Conservation (phyloP, 805 yeast genomes). For the Phaffomyces thermotolerans region DNA sequence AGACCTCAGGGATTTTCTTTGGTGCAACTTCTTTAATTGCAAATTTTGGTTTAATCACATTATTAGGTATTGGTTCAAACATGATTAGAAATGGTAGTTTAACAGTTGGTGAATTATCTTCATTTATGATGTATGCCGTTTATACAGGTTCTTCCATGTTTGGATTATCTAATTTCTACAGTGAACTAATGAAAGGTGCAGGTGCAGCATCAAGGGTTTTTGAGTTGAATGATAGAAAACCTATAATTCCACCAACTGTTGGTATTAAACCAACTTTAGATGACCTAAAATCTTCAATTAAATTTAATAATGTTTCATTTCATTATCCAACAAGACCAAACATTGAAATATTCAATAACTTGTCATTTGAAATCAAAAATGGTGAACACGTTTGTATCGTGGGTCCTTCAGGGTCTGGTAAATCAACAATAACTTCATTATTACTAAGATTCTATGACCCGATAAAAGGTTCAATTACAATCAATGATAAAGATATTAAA, state of each 20-base stretch:
- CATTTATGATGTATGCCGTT: constrained; percentile 92
- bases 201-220: constrained; percentile 92
- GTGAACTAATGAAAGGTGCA: constrained; percentile 94
- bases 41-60: constrained; percentile 67
- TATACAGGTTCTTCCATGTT: constrained; percentile 90
- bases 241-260: constrained; percentile 56
- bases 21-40: constrained; percentile 83
- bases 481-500: constrained; percentile 58
- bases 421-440: constrained; percentile 78
- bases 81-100: constrained; percentile 73
- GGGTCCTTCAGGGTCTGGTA: constrained; percentile 97
- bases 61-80: constrained; percentile 72
- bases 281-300: constrained; percentile 37
- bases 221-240: constrained; percentile 75
- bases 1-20: constrained; percentile 65
- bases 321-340: constrained; percentile 81
- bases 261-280: constrained; percentile 41
- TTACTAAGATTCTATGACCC: constrained; percentile 83
- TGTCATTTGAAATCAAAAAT: constrained; percentile 54
- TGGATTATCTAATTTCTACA: constrained; percentile 84
- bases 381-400: constrained; percentile 92
- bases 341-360: constrained; percentile 51
- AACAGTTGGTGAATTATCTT: constrained; percentile 82
- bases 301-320: constrained; percentile 58
- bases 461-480: constrained; percentile 47